These are phyloP conservation scores for Blastosporella zonata DNA, from an alignment of 1,284 basidiomycete genomes.

Conservation along the genomic window DNA sequence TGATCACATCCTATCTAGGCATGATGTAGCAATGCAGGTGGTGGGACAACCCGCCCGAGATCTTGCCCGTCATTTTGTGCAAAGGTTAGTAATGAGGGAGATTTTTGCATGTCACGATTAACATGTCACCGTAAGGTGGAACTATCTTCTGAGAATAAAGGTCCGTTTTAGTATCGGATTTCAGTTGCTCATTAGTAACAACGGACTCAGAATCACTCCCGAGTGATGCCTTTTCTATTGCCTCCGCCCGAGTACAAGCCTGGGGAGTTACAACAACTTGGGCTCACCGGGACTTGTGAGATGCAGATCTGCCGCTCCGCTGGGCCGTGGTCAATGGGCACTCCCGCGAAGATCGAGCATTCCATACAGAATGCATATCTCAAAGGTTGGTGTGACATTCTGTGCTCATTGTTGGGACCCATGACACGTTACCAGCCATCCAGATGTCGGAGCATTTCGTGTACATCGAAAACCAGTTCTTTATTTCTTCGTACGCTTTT, in stretches of 20 bases:
- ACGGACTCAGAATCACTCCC: conserved; percentile 74
- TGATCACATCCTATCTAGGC: conserved; percentile 48
- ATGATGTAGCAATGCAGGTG: conserved; percentile 94
- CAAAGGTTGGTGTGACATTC: conserved; percentile 53
- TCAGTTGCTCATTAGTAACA: conserved; percentile 9
- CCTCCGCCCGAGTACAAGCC: conserved; percentile 93
- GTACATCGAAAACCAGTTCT: conserved; percentile 98
- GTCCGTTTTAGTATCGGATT: conserved; percentile 37
- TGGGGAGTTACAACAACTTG: conserved; percentile 76
- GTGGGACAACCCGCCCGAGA: conserved; percentile 97
- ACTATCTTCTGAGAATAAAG: conserved; percentile 88
- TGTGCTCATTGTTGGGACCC: background rate
- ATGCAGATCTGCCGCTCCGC: conserved; percentile 95
- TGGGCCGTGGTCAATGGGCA: conserved; percentile 96
- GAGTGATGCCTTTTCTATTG: conserved; percentile 90
- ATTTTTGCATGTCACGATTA: conserved; percentile 16
- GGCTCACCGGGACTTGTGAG: conserved; percentile 94
- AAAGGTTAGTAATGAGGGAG: conserved; percentile 54
- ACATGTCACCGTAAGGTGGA: conserved; percentile 61
- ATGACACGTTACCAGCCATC: conserved; percentile 59
- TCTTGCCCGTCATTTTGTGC: conserved; percentile 92
- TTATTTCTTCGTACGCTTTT: conserved; percentile 82
- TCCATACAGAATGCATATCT: conserved; percentile 96
- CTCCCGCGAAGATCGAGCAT: conserved; percentile 80
- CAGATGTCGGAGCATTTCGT: conserved; percentile 93